Base-by-base conservation (phyloP, 1,284 basidiomycete genomes). In the Naganishia sp. region DNA sequence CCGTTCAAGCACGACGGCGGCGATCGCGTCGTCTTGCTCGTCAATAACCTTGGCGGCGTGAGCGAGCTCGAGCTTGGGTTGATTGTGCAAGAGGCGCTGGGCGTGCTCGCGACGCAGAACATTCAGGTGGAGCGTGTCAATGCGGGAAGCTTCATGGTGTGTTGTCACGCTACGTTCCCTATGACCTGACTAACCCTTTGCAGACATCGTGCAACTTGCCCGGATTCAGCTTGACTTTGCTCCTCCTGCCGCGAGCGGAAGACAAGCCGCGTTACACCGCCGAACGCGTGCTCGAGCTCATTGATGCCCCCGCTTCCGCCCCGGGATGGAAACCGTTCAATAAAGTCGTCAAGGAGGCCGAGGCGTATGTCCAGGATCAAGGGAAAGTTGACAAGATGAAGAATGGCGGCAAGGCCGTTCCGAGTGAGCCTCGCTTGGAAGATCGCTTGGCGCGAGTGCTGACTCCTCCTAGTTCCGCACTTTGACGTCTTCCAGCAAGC, bases 131-230 rank as follows among this genome's bases (percentile, higher is more conserved):
- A 85, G 69, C 82, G 92, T 23, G 81, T 92, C 51, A 75, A 94
- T 15, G 83, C 86, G 25, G 92, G 92, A 18, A 88, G 88, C 17
- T 92, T 89, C 79, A 94, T 94, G 91, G 90, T 88, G 66, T 46
- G 81, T 75, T 31, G 11, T 39, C 35, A 39, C 35, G 35, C 13
- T 13, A 54, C 18, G 10, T 13, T 45, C 9, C 39, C 18, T 13
- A 23, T 23, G 11, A n/a, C 17, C 0, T 53, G 9, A 21, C 28
- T 32, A 17, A 13, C 35, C 35, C 35, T 39, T 39, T 9, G 35
- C 70, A 90, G 89, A 91, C 92, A 25, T 94, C 91, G 63, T 84
- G 97, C 69, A 92, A 93, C 80, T 93, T 96, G 89, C 91, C 93
- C 39, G 94, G 94, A 2, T 94, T 96, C 80, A 94, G 91, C 6